phyloP scores from a whole-genome alignment of 2,329 filamentous ascomycete species.

The Nigrospora sphaerica region DNA sequence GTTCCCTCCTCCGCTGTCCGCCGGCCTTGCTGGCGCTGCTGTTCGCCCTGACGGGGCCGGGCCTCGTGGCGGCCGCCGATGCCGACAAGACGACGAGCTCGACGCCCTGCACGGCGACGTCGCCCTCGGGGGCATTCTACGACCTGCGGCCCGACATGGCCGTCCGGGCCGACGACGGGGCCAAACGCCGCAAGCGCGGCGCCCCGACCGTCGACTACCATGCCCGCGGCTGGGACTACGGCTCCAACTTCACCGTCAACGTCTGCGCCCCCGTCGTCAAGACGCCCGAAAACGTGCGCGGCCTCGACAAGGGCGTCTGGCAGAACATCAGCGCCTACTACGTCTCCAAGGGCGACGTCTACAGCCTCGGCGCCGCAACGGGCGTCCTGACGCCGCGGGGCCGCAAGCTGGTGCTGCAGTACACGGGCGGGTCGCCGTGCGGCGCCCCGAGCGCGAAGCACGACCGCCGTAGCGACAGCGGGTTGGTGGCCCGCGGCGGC shows the following conservation, averaged over 20 bases:
- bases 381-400: conserved; percentile 52
- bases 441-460: conserved; percentile 38
- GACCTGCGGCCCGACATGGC: conserved; percentile 51
- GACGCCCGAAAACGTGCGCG: conserved; percentile 53
- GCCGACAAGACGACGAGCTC: conserved; percentile 33
- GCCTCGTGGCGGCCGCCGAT: conserved; percentile 24
- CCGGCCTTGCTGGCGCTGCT: conserved; percentile 20
- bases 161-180: conserved; percentile 30
- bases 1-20: conserved; percentile 12
- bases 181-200: conserved; percentile 27
- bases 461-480: conserved; percentile 8
- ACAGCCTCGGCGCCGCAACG: conserved; percentile 67
- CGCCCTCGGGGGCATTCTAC: conserved; percentile 50
- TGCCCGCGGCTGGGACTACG: conserved; percentile 69
- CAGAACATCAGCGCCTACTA: conserved; percentile 77
- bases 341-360: conserved; percentile 54
- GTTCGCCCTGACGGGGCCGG: conserved; percentile 21
- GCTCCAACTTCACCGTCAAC: conserved; percentile 76
- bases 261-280: conserved; percentile 73
- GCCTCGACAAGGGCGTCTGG: conserved; percentile 56
- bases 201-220: conserved; percentile 46
- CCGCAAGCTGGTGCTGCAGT: conserved; percentile 70
- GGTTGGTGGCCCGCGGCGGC: conserved; percentile 15
- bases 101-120: conserved; percentile 47
- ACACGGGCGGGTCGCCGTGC: conserved; percentile 71